Base-by-base conservation (phyloP, 305 asterid genomes). In the Andrographis paniculata region DNA sequence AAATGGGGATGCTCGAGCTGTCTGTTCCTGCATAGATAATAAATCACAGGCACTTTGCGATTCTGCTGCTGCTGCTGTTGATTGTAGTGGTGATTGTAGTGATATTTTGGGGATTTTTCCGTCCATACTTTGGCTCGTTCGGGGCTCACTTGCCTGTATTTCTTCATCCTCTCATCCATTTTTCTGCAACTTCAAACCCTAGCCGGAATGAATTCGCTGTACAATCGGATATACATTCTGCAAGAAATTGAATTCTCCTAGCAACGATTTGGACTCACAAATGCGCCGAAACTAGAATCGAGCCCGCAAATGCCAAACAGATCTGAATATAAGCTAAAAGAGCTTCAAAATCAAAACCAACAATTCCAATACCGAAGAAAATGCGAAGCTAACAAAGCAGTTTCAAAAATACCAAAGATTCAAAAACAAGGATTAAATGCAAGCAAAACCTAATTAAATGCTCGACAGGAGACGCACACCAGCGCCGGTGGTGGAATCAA, bases 1-100 rank as follows among this genome's bases (percentile, higher is more conserved):
- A 91, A 91, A 63, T 91, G 99, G 17, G 99, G 99, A 60, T 87
- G 99, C 70, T 91, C 99, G 17, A 91, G 88, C 50, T 87, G 95
- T 36, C 85, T 68, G 74, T 87, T 91, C 60, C 93, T 63, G 60
- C 87, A 73, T 1, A 91, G 75, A 54, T 91, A 91, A 65, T 91
- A 91, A 59, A 91, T 77, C 13, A 91, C 93, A 0, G 94, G 76
- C 13, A 77, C 94, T 64, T 71, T 83, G 23, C 62, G 51, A 50
- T 24, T 62, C 12, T 19, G 55, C 49, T 27, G 20, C 20, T 39
- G 47, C 23, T 44, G 21, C 21, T 62, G 71, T 46, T 52, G 65
- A 13, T 66, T n/a, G n/a, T n/a, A 63, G 37, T 67, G 69, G 20
- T 74, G 66, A 31, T 63, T 65, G 65, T 77, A 74, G 49, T 64